These are phyloP conservation scores for Apophysomyces variabilis DNA, from an alignment of 371 early-diverging fungal species.

Conservation along the genomic window DNA sequence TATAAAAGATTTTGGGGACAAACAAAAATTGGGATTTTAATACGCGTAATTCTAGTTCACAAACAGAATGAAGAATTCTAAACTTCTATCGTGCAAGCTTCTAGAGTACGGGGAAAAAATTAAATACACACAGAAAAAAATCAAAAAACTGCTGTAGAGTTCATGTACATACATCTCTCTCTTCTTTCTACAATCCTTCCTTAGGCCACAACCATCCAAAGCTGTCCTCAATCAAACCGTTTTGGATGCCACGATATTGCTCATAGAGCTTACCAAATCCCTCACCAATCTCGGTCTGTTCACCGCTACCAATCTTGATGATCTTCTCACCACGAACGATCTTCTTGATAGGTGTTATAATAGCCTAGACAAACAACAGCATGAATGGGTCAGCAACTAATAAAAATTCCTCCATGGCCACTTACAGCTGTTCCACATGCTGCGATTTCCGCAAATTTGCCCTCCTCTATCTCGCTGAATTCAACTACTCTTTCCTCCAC, in stretches of 20 bases:
- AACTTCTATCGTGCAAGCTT: no score
- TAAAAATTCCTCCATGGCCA: not conserved
- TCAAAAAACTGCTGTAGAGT: not conserved
- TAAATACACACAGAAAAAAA: not conserved
- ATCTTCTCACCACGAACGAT: slow-evolving; percentile 64
- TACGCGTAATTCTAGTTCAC: no score
- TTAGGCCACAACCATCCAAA: slow-evolving; percentile 80
- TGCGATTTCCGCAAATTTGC: slow-evolving; percentile 72
- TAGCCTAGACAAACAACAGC: slow-evolving; percentile 40
- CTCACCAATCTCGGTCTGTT: slow-evolving; percentile 51
- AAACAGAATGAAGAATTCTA: no score
- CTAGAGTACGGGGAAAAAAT: no score
- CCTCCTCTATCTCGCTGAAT: slow-evolving; percentile 63
- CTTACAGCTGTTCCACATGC: slow-evolving; percentile 77
- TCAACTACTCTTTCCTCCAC: slow-evolving; percentile 63
- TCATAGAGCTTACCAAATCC: slow-evolving; percentile 64
- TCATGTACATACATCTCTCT: slow-evolving; percentile 1
- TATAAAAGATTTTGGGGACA: no score
- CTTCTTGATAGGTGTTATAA: slow-evolving; percentile 76
- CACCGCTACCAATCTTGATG: slow-evolving; percentile 41
- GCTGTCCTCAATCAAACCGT: slow-evolving; percentile 63
- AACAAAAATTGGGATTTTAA: no score
- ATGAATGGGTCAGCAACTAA: not conserved
- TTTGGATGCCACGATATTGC: slow-evolving; percentile 72
- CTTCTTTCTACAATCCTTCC: slow-evolving; percentile 59